Evolutionary conservation across 169 alveolate genomes (phyloP), one percentile per base, ranked within the genome.

Genomic region (Eimeria necatrix): DNA sequence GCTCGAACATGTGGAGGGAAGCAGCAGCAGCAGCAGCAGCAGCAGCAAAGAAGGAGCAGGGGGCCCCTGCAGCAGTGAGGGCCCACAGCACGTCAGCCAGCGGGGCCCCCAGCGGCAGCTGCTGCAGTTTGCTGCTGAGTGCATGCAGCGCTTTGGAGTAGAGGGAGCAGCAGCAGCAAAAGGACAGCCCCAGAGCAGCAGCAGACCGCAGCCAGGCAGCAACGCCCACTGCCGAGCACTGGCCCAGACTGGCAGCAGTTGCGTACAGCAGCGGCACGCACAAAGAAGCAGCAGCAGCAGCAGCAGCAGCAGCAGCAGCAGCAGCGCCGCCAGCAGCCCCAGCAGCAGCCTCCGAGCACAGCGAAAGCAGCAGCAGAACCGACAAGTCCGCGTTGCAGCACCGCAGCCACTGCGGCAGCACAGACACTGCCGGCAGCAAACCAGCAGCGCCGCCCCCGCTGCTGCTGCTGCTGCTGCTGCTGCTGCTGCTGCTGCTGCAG

Each of bases 61-160:
- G 48, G 4, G 46, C 88, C 51, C 70, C 46, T 12, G 78, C 9
- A 14, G 8, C 48, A 4, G 70, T 18, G n/a, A 53, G 32, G 8
- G 70, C 88, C 88, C 88, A 78, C 10, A 78, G 16, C 12, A 78
- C 70, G 70, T 78, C 88, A 41, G 70, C 70, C 51, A 78, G 52
- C 4, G 52, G 59, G 6, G 88, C 20, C 16, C 88, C 88, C 48
- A 78, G 88, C 20, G 88, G 88, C 22, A 78, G 9, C 16, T 46
- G 70, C 61, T 4, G 24, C 20, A n/a, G 85, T 1, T 20, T 49
- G 16, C 41, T 12, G 68, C 88, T 49, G 68, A 61, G 4, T 56
- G 14, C 20, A 22, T 46, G 88, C 61, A 4, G 88, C 59, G 0
- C n/a, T n/a, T n/a, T n/a, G n/a, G n/a, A n/a, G n/a, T n/a, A n/a